Percentiles rank a stretch among this genome's conserved stretches.
These are phyloP conservation scores for Suaeda aralocaspica DNA, from an alignment of 148 eudicot genomes.

Conservation along the genomic window DNA sequence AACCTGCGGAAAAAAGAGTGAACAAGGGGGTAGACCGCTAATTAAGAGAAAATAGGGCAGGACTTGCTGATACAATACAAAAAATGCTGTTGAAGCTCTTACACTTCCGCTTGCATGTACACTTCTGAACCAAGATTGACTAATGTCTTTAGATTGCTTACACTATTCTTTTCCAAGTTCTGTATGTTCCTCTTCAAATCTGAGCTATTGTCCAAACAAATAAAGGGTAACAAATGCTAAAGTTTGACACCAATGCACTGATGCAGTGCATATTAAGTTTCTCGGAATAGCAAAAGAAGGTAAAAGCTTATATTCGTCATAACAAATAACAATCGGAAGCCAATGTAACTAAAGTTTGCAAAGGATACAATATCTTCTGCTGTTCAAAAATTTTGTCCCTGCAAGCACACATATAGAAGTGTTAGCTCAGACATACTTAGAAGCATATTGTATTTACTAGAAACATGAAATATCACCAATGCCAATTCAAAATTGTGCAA, in stretches of 20 bases:
- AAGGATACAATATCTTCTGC: conserved; percentile 93
- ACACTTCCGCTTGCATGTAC: conserved; percentile 90
- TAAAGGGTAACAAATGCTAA: conserved; percentile 31
- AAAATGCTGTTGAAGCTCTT: conserved; percentile 22
- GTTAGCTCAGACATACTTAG: conserved; percentile 1
- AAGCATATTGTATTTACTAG: no score
- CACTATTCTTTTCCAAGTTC: conserved; percentile 75
- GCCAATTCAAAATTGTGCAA: no score
- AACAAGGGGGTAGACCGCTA: background rate
- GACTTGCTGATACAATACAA: background rate
- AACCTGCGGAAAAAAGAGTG: background rate
- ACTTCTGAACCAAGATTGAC: conserved; percentile 97
- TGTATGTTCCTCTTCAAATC: conserved; percentile 75
- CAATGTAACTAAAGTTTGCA: background rate
- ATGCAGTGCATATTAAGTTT: background rate
- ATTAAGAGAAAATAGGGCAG: background rate
- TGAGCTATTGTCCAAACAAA: conserved; percentile 44
- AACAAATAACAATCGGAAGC: no score
- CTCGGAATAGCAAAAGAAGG: no score
- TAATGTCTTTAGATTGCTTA: conserved; percentile 61
- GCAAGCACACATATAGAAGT: conserved; percentile 28
- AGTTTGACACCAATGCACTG: background rate
- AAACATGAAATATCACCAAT: no score
- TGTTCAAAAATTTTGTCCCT: conserved; percentile 93
- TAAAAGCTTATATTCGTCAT: no score